Evolutionary conservation across 345 rosid genomes (phyloP), one percentile per base, ranked within the genome.

Genomic region (Rhodomyrtus tomentosa): DNA sequence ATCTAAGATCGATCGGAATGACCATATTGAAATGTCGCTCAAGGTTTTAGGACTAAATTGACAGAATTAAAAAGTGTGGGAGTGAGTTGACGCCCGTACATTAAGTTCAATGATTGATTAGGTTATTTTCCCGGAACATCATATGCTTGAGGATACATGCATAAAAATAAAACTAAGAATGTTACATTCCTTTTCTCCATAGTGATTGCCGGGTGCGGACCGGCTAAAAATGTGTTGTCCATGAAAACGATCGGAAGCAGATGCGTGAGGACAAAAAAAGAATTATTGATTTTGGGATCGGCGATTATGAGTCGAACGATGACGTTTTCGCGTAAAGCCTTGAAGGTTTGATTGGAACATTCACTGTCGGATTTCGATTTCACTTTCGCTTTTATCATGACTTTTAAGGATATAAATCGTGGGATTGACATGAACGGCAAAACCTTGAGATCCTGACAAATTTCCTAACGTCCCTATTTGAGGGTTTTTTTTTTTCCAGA

Each of bases 51-150:
- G 5, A 62, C 2, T 29, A 10, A 62, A 62, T 62, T 29, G 6
- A 11, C 36, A 29, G 16, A 62, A 62, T 0, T 27, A 8, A 27
- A 13, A 50, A 14, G 5, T 5, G 14, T 15, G 0, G 4, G 16
- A 12, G 1, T 1, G 1, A 56, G n/a, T 56, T 1, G 32, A 12
- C 27, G n/a, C 12, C 5, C 8, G 2, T 1, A 2, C 18, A 2
- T 25, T 56, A 56, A 56, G 16, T 56, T 56, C n/a, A 11, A n/a
- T 16, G n/a, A 56, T 13, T 14, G 15, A 11, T 4, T 3, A 4
- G 13, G 12, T 27, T 15, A n/a, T n/a, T 58, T 27, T 58, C 29
- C 0, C 3, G 7, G 27, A 13, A 7, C 13, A 13, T 4, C 10
- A 3, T 58, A 58, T 14, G n/a, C n/a, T n/a, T n/a, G n/a, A n/a